These are phyloP conservation scores for Cordyceps javanica DNA, from an alignment of 2,329 filamentous ascomycete species.

Conservation along the genomic window DNA sequence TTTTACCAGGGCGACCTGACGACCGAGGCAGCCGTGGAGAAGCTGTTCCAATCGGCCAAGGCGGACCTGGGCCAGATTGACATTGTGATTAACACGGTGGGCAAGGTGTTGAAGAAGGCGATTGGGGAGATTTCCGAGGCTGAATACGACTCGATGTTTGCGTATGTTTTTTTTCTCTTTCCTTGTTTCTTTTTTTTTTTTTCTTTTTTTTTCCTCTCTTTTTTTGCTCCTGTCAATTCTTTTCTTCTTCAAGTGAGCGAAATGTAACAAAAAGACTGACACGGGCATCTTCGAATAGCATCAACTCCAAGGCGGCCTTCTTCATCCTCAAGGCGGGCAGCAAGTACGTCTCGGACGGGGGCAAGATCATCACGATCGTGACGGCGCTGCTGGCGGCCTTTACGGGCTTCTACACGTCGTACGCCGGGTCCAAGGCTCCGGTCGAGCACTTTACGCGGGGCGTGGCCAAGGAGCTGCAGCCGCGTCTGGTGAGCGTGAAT, in stretches of 20 bases:
- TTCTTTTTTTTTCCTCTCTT: neutral
- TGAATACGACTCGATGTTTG: constrained; percentile 43
- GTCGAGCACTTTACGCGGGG: constrained; percentile 34
- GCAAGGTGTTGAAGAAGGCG: constrained; percentile 43
- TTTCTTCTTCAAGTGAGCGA: too few species aligned
- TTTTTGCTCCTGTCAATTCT: too few species aligned
- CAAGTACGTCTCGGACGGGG: constrained; percentile 35
- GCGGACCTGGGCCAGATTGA: constrained; percentile 39
- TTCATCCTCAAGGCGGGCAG: constrained; percentile 39
- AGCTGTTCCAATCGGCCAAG: constrained; percentile 34
- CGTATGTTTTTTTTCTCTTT: constrained; percentile 23
- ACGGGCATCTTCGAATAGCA: constrained; percentile 18
- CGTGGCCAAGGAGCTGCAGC: constrained; percentile 28
- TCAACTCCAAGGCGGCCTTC: constrained; percentile 41
- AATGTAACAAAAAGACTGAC: neutral
- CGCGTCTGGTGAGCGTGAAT: constrained; percentile 29
- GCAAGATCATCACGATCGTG: constrained; percentile 41
- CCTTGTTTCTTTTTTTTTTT: neutral
- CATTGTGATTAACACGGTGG: constrained; percentile 45
- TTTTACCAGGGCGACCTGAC: constrained; percentile 40
- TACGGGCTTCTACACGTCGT: constrained; percentile 38
- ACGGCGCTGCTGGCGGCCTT: constrained; percentile 40
- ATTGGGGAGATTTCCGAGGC: constrained; percentile 36
- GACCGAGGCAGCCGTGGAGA: constrained; percentile 30
- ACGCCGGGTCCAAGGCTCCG: constrained; percentile 36